phyloP scores from a whole-genome alignment of 495 filamentous ascomycete species.

The Cenococcum geophilum region DNA sequence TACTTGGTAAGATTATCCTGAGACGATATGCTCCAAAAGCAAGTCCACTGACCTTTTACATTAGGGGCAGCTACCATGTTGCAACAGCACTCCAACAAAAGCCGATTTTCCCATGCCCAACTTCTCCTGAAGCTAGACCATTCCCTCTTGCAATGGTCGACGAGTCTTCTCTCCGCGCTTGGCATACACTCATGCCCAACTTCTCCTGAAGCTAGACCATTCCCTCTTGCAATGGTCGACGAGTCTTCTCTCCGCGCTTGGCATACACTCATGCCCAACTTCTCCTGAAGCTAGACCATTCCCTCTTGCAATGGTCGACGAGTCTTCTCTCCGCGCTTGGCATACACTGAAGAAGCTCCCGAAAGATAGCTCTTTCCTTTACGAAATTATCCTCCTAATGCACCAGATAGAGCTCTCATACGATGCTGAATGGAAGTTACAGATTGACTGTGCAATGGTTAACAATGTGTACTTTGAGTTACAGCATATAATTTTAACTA shows the following conservation, averaged over 20 bases:
- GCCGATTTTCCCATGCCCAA: conserved; percentile 17
- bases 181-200: conserved; percentile 16
- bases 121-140: not conserved
- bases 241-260: conserved; percentile 23
- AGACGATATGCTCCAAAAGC: not conserved
- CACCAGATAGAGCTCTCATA: conserved; percentile 21
- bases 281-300: conserved; percentile 4
- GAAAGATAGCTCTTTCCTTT: conserved; percentile 22
- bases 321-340: conserved; percentile 23
- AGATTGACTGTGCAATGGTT: conserved; percentile 14
- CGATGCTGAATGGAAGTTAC: conserved; percentile 14
- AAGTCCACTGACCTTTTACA: conserved; percentile 1
- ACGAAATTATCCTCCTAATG: conserved; percentile 18
- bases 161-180: conserved; percentile 22
- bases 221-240: conserved; percentile 24
- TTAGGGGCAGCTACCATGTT: conserved; percentile 17
- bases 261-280: conserved; percentile 12
- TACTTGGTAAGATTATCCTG: conserved; percentile 14
- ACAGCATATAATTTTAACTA: conserved; percentile 1
- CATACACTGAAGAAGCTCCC: conserved; percentile 25
- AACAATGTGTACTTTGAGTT: conserved; percentile 29
- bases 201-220: not conserved
- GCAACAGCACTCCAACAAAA: conserved; percentile 8
- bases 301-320: conserved; percentile 25
- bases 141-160: conserved; percentile 24